Evolutionary conservation across 768 basidiomycete species (phyloP).

Genomic region (Tylopilus felleus): DNA sequence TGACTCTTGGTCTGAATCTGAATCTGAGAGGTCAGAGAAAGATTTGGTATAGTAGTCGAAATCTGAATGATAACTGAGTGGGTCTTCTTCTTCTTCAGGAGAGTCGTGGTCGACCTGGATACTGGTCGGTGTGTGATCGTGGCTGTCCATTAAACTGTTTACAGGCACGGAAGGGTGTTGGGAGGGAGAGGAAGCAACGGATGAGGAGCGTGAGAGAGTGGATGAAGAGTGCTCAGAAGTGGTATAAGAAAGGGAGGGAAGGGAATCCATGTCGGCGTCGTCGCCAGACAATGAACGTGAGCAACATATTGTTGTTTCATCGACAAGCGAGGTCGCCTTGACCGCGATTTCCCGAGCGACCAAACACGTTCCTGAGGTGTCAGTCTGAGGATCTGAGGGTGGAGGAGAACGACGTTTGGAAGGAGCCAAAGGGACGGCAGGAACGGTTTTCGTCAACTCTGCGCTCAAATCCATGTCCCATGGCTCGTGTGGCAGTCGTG

Average conservation of each 20-base stretch:
- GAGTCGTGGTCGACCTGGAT: conserved; percentile 6
- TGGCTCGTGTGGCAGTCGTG: conserved; percentile 41
- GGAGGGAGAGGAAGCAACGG: conserved; percentile 31
- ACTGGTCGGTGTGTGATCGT: conserved; percentile 2
- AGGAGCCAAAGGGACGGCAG: too few relatives aligned
- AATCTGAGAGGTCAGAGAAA: conserved; percentile 31
- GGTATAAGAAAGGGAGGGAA: conserved; percentile 34
- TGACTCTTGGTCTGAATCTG: conserved; percentile 20
- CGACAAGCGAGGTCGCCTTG: conserved; percentile 1
- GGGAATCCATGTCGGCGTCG: conserved; percentile 30
- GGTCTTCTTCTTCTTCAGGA: conserved; percentile 28
- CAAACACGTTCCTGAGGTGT: not conserved
- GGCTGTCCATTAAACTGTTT: conserved; percentile 18
- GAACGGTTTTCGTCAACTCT: conserved; percentile 4
- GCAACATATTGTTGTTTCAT: conserved; percentile 24
- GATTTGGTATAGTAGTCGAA: conserved; percentile 36
- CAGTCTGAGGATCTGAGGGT: too few relatives aligned
- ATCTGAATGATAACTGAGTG: conserved; percentile 35
- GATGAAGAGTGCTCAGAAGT: conserved; percentile 32
- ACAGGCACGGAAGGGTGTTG: conserved; percentile 15
- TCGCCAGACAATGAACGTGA: conserved; percentile 21
- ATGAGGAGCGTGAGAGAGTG: conserved; percentile 44
- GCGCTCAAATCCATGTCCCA: conserved; percentile 33
- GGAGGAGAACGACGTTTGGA: too few relatives aligned
- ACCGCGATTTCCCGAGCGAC: conserved; percentile 6